Base-by-base conservation (phyloP, 495 filamentous ascomycete species). In the Amorphotheca resinae region DNA sequence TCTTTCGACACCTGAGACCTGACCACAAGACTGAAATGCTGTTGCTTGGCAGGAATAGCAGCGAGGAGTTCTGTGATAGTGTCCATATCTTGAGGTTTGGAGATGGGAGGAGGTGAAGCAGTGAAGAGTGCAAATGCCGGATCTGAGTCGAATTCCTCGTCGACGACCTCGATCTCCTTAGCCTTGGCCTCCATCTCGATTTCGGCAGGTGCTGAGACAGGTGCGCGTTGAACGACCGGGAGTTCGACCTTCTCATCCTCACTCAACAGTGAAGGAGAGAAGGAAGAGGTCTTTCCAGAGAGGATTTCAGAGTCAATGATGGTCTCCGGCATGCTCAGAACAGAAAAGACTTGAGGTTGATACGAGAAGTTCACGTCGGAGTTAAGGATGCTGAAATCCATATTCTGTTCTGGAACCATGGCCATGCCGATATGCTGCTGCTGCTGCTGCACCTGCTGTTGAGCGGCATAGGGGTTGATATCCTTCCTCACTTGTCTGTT, bases 311-410 rank as follows among this genome's bases (percentile, higher is more conserved):
- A 57, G 43, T 88, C 80, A 45, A 79, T 67, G 30, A 80, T 55
- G 2, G 79, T 72, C 48, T 80, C 69, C 9, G 86, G 84, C 14
- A 93, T 68, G 35, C 82, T 75, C 14, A 81, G 59, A n/a, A 93
- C 77, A 38, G 85, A 74, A 51, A 79, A 95, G 33, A 93, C 83
- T 33, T 80, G 75, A 9, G 84, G 74, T 50, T 84, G 80, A 55
- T 77, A 80, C 55, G 72, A 73, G 64, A 70, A 79, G 32, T 64
- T 67, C 42, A 55, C 64, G 49, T 65, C 69, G 42, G 56, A 62
- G 42, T 62, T 45, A 43, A 83, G 65, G 57, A 76, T 67, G 21
- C 72, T 68, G 43, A 81, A 67, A 49, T 86, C 80, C 53, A 85
- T 67, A n/a, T 60, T 65, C 38, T 77, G 73, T 54, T 87, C 82